Conservation (phyloP, 305 asterid species). For the Euphrasia arctica region DNA sequence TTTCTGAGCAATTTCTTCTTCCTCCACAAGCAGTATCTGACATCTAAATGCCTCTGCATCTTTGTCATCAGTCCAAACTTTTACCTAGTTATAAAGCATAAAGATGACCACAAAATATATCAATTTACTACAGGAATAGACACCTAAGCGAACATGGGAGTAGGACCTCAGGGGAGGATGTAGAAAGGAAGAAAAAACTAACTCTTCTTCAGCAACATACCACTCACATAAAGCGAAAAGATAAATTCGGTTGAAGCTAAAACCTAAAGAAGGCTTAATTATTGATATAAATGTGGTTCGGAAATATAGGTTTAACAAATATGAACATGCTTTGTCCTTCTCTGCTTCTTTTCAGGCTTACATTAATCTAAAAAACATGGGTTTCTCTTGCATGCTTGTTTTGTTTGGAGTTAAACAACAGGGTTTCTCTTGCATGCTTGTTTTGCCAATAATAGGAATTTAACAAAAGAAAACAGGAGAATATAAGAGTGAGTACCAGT, state of each 20-base stretch:
- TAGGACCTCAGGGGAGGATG: constrained; percentile 14
- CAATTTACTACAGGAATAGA: constrained; percentile 18
- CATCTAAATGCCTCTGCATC: constrained; percentile 96
- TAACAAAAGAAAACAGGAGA: constrained; percentile 2
- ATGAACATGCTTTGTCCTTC: background rate
- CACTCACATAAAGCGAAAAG: constrained; percentile 4
- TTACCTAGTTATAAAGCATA: constrained; percentile 56
- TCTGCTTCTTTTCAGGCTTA: constrained; percentile 18
- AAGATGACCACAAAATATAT: background rate
- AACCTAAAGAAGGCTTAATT: constrained; percentile 14
- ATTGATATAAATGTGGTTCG: constrained; percentile 9
- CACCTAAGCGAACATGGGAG: constrained; percentile 5
- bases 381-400: background rate
- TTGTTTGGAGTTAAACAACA: too few species aligned
- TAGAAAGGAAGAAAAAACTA: constrained; percentile 3
- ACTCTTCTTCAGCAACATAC: constrained; percentile 7
- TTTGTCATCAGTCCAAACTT: constrained; percentile 89
- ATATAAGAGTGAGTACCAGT: constrained; percentile 55
- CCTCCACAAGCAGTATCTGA: constrained; percentile 95
- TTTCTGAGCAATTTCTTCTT: constrained; percentile 89
- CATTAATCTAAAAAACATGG: constrained; percentile 7
- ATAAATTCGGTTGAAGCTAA: constrained; percentile 10
- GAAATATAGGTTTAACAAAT: constrained; percentile 4
- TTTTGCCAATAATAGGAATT: constrained; percentile 19
- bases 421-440: constrained; percentile 16